phyloP scores from a whole-genome alignment of 306 rosid genomes.

The Cucurbita moschata region DNA sequence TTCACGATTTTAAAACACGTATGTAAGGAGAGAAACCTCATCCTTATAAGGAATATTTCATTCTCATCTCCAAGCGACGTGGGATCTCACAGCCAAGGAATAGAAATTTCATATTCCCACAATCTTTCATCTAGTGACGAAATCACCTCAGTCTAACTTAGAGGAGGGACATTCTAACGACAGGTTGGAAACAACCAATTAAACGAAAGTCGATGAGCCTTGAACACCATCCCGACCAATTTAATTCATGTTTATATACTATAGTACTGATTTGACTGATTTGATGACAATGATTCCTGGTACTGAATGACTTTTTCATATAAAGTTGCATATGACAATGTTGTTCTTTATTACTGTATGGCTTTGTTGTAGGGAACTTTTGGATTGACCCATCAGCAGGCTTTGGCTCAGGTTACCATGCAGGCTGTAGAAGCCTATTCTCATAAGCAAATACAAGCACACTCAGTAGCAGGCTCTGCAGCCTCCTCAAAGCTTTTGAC shows the following conservation, averaged over 20 bases:
- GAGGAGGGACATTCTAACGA: too few relatives aligned
- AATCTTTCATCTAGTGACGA: too few relatives aligned
- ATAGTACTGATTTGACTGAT: not conserved
- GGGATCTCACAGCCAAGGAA: too few relatives aligned
- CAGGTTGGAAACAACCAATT: too few relatives aligned
- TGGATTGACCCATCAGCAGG: conserved; percentile 67
- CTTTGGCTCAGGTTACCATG: conserved; percentile 48
- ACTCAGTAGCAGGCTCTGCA: conserved; percentile 16
- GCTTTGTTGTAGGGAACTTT: conserved; percentile 28
- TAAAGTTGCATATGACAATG: not conserved
- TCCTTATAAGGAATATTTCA: too few relatives aligned
- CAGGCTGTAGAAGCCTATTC: conserved; percentile 34
- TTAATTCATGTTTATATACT: not conserved
- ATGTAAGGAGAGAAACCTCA: too few relatives aligned
- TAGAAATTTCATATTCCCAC: too few relatives aligned
- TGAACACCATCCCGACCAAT: not conserved
- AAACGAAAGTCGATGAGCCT: too few relatives aligned
- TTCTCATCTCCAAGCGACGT: too few relatives aligned
- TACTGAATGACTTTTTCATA: not conserved
- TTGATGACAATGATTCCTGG: not conserved
- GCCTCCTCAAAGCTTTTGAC: conserved; percentile 22
- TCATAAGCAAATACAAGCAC: conserved; percentile 24
- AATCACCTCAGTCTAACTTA: too few relatives aligned
- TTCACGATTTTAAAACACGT: too few relatives aligned
- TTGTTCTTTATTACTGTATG: not conserved